Evolutionary conservation across 768 basidiomycete species (phyloP).

Genomic region (Chalciporus piperatus): DNA sequence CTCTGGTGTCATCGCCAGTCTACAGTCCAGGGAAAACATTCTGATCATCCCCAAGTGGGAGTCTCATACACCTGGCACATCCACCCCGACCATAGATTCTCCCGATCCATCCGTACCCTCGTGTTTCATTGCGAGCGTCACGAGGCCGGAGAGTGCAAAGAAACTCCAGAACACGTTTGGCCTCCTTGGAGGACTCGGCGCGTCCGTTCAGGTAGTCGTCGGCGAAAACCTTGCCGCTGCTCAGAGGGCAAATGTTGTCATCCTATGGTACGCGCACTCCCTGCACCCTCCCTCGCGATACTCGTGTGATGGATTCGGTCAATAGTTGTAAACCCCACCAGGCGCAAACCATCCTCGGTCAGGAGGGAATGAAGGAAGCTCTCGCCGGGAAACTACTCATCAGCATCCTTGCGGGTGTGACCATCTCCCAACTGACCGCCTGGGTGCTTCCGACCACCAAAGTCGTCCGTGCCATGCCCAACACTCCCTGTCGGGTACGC

Average conservation of each 20-base stretch:
- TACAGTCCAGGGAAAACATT: slow-evolving; percentile 49
- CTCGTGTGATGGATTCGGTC: not conserved
- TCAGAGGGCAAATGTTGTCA: slow-evolving; percentile 73
- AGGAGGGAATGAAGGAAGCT: slow-evolving; percentile 77
- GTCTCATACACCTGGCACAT: slow-evolving; percentile 68
- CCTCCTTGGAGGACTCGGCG: slow-evolving; percentile 55
- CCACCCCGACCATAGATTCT: slow-evolving; percentile 55
- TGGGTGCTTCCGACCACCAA: slow-evolving; percentile 78
- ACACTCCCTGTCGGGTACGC: slow-evolving; percentile 90
- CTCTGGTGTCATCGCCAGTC: slow-evolving; percentile 85
- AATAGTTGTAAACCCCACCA: slow-evolving; percentile 91
- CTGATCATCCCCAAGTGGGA: slow-evolving; percentile 52
- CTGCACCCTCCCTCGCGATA: not conserved
- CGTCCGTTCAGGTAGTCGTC: slow-evolving; percentile 67
- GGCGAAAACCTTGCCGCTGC: slow-evolving; percentile 71
- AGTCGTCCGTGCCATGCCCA: slow-evolving; percentile 96
- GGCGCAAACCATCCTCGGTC: slow-evolving; percentile 68
- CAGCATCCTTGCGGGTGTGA: slow-evolving; percentile 97
- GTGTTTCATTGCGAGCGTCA: slow-evolving; percentile 86
- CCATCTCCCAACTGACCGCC: slow-evolving; percentile 70
- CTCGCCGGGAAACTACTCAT: slow-evolving; percentile 89
- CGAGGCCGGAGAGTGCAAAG: slow-evolving; percentile 67
- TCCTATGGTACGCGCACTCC: slow-evolving; percentile 73
- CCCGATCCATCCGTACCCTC: slow-evolving; percentile 72
- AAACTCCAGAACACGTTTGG: slow-evolving; percentile 64